Percentiles rank a stretch among this genome's conserved stretches.
These are phyloP conservation scores for Hysterangium stoloniferum DNA, from an alignment of 768 basidiomycete species.

Conservation along the genomic window DNA sequence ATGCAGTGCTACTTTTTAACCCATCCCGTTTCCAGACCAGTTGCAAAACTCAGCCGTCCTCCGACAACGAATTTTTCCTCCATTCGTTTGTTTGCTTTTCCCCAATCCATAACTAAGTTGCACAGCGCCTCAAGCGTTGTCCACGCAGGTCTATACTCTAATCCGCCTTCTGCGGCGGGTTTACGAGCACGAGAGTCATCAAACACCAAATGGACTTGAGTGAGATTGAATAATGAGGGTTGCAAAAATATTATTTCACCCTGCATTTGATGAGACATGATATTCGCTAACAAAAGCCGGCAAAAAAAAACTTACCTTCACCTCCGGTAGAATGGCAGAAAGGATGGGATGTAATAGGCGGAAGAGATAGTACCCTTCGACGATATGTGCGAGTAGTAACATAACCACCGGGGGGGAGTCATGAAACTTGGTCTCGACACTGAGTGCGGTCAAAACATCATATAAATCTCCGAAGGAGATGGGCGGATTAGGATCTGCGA, in stretches of 20 bases:
- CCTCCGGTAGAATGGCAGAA: slow-evolving; percentile 21
- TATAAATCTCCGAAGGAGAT: slow-evolving; percentile 59
- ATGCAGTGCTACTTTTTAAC: slow-evolving; percentile 1
- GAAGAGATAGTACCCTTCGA: slow-evolving; percentile 48
- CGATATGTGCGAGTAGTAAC: slow-evolving; percentile 51
- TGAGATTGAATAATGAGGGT: slow-evolving; percentile 48
- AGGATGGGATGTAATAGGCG: slow-evolving; percentile 33
- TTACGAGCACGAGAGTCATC: slow-evolving; percentile 59
- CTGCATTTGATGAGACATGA: not conserved
- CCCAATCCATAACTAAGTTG: slow-evolving; percentile 44
- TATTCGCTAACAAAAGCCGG: slow-evolving; percentile 23
- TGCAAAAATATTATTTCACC: slow-evolving; percentile 50
- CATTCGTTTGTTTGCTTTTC: slow-evolving; percentile 28
- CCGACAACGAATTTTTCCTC: slow-evolving; percentile 35
- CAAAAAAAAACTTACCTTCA: slow-evolving; percentile 20
- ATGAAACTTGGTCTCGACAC: slow-evolving; percentile 49
- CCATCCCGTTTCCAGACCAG: slow-evolving; percentile 12
- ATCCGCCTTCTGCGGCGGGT: slow-evolving; percentile 45
- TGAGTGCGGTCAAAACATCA: slow-evolving; percentile 44
- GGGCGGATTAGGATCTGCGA: slow-evolving; percentile 60
- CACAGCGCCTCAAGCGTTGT: slow-evolving; percentile 52
- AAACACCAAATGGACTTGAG: slow-evolving; percentile 48
- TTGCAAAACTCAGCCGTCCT: slow-evolving; percentile 38
- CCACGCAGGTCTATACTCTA: slow-evolving; percentile 55
- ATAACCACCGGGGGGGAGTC: slow-evolving; percentile 52